Evolutionary conservation across 495 filamentous ascomycete genomes (phyloP).

Genomic region (Aspergillus homomorphus): DNA sequence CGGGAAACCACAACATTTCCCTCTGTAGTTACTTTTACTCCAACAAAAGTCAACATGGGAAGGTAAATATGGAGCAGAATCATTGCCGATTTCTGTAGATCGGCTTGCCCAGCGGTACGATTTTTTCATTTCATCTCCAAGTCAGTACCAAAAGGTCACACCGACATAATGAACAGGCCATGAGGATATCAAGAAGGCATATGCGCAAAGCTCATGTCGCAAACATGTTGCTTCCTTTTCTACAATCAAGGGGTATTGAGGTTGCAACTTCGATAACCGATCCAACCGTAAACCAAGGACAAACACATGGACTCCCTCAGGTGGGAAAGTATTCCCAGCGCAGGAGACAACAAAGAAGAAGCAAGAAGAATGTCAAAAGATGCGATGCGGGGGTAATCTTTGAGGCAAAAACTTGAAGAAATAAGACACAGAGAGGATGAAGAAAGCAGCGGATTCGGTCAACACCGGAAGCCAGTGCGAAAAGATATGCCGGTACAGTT

Average conservation of each 20-base stretch:
- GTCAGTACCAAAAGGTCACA: not conserved
- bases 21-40: no score
- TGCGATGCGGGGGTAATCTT: not conserved
- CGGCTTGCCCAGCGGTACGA: not conserved
- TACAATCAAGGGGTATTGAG: not conserved
- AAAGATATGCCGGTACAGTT: not conserved
- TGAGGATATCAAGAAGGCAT: slow-evolving; percentile 14
- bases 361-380: not conserved
- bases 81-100: not conserved
- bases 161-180: slow-evolving; percentile 5
- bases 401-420: not conserved
- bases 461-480: not conserved
- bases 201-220: not conserved
- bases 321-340: not conserved
- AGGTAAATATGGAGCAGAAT: not conserved
- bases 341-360: not conserved
- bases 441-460: not conserved
- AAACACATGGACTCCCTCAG: not conserved
- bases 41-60: not conserved
- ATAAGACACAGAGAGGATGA: not conserved
- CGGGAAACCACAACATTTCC: no score
- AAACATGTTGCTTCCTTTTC: slow-evolving; percentile 1
- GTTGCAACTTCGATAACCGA: not conserved
- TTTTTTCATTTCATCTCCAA: not conserved
- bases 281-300: not conserved